Base-by-base conservation (phyloP, 1,139 yeast genomes). In the Suhomyces ambrosiae region DNA sequence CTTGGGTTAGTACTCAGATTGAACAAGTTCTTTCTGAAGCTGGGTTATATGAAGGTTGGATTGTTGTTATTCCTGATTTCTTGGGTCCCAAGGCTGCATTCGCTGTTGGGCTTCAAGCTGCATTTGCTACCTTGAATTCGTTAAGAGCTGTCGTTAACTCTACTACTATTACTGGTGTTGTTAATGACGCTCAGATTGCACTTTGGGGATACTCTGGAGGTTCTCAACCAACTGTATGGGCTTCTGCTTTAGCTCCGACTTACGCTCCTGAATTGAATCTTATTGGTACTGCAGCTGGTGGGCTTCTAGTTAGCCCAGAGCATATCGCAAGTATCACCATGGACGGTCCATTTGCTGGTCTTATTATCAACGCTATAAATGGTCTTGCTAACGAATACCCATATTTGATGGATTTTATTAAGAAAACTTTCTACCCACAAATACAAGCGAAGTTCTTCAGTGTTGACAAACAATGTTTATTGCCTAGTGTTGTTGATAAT, bases 31-130 rank as follows among this genome's bases (percentile, higher is more conserved):
- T 40, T 12, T 29, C 48, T 23, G 40, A 36, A 15, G 14, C 24
- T 11, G 40, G 42, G 4, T 41, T 54, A 27, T 37, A 47, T 10
- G 35, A 49, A 27, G 60, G 60, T 6, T 54, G 46, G 45, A 52
- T 42, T 33, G 56, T 54, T 9, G 46, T 45, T 5, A 27, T 38
- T 11, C 54, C 60, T 6, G 60, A 55, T 35, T 51, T 50, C 32
- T 48, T 63, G 40, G 70, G 69, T 2, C 53, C 53, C 10, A 44
- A 50, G 7, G 48, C 55, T 3, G 50, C 59, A 2, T 64, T 61
- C 38, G 53, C 62, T 2, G 66, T 55, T 8, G 69, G 65, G 4
- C 44, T 42, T 32, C 55, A 48, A 33, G 56, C 65, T 11, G 70
- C 60, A 1, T 54, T 57, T 18, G 56, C 60, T 7, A 48, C 53